These are phyloP conservation scores for Starmerella floris DNA, from an alignment of 805 yeast species.

Conservation along the genomic window DNA sequence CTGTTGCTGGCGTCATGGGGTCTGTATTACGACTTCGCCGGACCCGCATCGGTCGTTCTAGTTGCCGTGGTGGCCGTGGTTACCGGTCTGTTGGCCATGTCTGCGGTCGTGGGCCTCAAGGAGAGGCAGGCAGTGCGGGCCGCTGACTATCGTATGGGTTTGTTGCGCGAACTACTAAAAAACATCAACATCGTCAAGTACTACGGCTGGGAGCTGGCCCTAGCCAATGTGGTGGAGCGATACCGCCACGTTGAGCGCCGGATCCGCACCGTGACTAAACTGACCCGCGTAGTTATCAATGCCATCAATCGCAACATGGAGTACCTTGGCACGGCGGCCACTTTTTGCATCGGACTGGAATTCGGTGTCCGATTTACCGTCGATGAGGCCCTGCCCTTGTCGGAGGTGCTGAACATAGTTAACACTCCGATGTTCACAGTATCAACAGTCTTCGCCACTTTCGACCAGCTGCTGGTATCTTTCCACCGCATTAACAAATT, in stretches of 20 bases:
- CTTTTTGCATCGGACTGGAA: conserved; percentile 1
- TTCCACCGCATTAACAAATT: conserved; percentile 12
- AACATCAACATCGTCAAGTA: conserved; percentile 69
- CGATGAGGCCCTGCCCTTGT: conserved; percentile 3
- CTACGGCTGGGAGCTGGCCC: conserved; percentile 83
- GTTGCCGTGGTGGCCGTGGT: not conserved
- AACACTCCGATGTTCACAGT: conserved; percentile 26
- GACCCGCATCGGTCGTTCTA: not conserved
- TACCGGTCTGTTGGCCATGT: not conserved
- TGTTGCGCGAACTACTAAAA: conserved; percentile 61
- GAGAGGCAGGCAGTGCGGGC: conserved; percentile 1
- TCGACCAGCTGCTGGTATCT: conserved; percentile 29
- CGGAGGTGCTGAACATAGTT: not conserved
- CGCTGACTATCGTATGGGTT: conserved; percentile 63
- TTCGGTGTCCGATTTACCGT: conserved; percentile 1
- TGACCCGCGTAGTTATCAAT: not conserved
- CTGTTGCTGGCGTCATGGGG: not conserved
- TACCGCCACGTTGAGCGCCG: conserved; percentile 2
- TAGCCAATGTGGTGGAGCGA: conserved; percentile 35
- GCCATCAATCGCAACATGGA: not conserved
- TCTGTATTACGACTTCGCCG: conserved; percentile 4
- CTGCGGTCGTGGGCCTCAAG: not conserved
- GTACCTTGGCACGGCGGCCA: conserved; percentile 29
- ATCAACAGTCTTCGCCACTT: conserved; percentile 33
- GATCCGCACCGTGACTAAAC: not conserved